phyloP scores from a whole-genome alignment of 1,284 basidiomycete genomes.

The Ustilago hordei region DNA sequence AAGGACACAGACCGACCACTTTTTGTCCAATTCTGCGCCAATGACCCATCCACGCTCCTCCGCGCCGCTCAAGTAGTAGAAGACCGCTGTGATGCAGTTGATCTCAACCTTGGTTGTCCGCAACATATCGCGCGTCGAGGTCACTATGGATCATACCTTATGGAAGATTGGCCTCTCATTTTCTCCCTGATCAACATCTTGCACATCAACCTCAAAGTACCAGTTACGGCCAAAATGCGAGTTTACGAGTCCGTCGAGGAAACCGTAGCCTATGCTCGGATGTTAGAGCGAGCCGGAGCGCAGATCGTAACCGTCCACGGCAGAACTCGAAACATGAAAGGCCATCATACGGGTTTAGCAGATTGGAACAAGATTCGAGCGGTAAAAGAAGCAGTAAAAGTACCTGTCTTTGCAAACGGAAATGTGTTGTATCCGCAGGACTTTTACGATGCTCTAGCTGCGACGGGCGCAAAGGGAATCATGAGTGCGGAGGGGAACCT shows the following conservation, averaged over 20 bases:
- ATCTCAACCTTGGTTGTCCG: slow-evolving; percentile 91
- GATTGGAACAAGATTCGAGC: slow-evolving; percentile 84
- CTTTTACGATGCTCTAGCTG: slow-evolving; percentile 79
- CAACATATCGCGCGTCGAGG: slow-evolving; percentile 93
- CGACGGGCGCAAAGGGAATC: slow-evolving; percentile 88
- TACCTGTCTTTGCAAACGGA: slow-evolving; percentile 98
- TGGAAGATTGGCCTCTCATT: slow-evolving; percentile 89
- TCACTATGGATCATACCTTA: slow-evolving; percentile 88
- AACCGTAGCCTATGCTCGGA: slow-evolving; percentile 91
- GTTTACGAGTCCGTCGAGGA: slow-evolving; percentile 86
- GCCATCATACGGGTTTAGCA: slow-evolving; percentile 80
- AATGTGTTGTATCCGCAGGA: slow-evolving; percentile 89
- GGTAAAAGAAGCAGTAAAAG: slow-evolving; percentile 85
- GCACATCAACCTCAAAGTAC: slow-evolving; percentile 84
- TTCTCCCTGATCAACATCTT: slow-evolving; percentile 63
- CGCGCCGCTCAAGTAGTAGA: slow-evolving; percentile 59
- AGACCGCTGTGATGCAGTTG: slow-evolving; percentile 79
- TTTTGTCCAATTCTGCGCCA: slow-evolving; percentile 91
- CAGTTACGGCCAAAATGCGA: slow-evolving; percentile 95
- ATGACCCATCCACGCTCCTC: slow-evolving; percentile 81
- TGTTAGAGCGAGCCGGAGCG: slow-evolving; percentile 93
- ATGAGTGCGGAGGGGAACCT: slow-evolving; percentile 97
- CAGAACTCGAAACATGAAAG: slow-evolving; percentile 88
- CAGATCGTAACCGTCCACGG: slow-evolving; percentile 96
- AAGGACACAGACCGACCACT: slow-evolving; percentile 79